These are phyloP conservation scores for Diaporthe caulivora DNA, from an alignment of 2,329 filamentous ascomycete genomes.

Conservation along the genomic window DNA sequence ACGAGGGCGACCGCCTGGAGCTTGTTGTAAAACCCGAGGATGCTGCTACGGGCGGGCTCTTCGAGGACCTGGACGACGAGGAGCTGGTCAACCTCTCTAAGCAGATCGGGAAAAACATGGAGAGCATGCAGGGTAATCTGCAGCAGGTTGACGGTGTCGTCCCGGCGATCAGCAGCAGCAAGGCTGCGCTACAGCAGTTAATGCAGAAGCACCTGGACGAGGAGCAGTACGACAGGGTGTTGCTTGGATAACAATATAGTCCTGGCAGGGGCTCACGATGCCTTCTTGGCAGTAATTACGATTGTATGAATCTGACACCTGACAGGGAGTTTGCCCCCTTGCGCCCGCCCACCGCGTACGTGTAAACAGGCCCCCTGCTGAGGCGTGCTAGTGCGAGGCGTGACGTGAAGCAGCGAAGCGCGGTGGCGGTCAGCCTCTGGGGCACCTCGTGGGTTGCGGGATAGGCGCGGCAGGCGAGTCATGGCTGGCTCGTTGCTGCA, in stretches of 20 bases:
- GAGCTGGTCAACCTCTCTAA: constrained; percentile 59
- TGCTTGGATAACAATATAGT: constrained; percentile 53
- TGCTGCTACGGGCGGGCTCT: constrained; percentile 42
- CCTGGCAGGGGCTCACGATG: constrained; percentile 34
- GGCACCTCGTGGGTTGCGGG: neutral
- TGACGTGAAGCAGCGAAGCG: neutral
- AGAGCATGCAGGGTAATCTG: constrained; percentile 67
- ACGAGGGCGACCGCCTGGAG: constrained; percentile 34
- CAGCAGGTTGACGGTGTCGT: constrained; percentile 65
- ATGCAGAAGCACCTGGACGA: constrained; percentile 60
- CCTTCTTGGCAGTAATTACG: constrained; percentile 4
- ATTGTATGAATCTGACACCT: constrained; percentile 22
- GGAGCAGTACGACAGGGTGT: constrained; percentile 60
- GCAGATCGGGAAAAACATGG: constrained; percentile 67
- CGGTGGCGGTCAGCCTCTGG: constrained; percentile 26
- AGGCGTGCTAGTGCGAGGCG: neutral
- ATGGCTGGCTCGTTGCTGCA: neutral
- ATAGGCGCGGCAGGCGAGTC: constrained; percentile 18
- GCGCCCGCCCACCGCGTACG: neutral
- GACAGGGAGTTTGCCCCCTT: neutral
- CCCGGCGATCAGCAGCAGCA: constrained; percentile 61
- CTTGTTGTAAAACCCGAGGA: constrained; percentile 38
- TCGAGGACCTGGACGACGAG: constrained; percentile 54
- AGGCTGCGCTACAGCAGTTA: constrained; percentile 62
- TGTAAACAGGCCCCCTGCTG: neutral